Evolutionary conservation across 139 green algal species (phyloP), one percentile per base, ranked within the genome.

Genomic region (Edaphochlamys debaryana): DNA sequence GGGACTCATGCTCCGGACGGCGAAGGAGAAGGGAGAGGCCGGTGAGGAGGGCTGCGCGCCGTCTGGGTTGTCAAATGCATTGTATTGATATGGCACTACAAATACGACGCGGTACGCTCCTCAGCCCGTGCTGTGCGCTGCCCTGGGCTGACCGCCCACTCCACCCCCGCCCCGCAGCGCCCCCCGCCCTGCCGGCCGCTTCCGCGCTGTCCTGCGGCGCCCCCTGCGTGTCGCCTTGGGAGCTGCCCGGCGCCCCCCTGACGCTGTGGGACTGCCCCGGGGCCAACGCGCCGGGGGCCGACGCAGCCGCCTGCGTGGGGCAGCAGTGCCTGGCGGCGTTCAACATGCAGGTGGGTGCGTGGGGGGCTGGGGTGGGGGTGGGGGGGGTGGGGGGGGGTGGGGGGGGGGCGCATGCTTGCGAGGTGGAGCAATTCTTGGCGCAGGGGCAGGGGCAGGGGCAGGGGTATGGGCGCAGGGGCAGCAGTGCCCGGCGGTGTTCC

Each of bases 261-360:
- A 70, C 64, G 5, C 8, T 48, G 34, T 70, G 34, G 34, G 64
- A 70, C 64, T 70, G 64, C 64, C 64, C 64, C 64, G 64, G 64
- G 34, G 34, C 34, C 64, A 70, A 70, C 64, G 48, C 64, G 34
- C 64, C 48, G 34, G 48, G 34, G 34, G 64, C 64, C 11, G 15
- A 48, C 36, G 29, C 64, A 2, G 7, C 13, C 20, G 32, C 64
- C 64, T 70, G 48, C 64, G 64, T 70, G 64, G 64, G 27, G 64
- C 34, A 70, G 32, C 64, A 70, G 64, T 17, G 48, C 64, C 64
- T 70, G 64, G 64, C 64, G 27, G 45, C 13, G 45, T 54, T 54
- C 45, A 9, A 54, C 11, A 54, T 54, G 45, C 9, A 22, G 45
- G 45, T 54, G 45, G 11, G 45, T n/a, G n/a, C n/a, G n/a, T n/a